Conservation (phyloP, 192 early-diverging fungal genomes). For the Gaertneriomyces semiglobifer region DNA sequence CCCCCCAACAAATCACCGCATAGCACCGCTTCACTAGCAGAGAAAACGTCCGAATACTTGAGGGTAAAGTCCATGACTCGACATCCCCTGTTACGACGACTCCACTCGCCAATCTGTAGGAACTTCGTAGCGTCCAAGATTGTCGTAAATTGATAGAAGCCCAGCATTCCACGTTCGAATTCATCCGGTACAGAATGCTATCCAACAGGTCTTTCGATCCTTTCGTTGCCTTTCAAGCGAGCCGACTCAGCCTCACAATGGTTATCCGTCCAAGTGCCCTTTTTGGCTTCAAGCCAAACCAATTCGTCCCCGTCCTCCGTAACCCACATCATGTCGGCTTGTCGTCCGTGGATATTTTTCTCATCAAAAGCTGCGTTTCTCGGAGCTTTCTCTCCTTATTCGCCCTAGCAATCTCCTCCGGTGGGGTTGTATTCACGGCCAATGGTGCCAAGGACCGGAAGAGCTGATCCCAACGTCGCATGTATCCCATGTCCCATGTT, state of each 20-base stretch:
- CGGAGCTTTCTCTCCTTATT: too few species aligned
- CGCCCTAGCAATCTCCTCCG: too few species aligned
- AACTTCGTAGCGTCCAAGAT: background rate
- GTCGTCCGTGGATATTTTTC: background rate
- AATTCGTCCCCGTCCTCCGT: background rate
- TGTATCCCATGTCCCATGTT: too few species aligned
- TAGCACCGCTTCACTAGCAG: too few species aligned
- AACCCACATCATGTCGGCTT: slow-evolving; percentile 2
- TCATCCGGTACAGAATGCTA: background rate
- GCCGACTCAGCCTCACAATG: background rate
- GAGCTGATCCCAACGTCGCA: too few species aligned
- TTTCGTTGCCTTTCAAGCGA: background rate
- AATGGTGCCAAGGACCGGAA: too few species aligned
- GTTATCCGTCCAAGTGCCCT: background rate
- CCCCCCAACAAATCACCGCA: too few species aligned
- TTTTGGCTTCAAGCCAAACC: slow-evolving; percentile 4
- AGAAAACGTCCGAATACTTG: too few species aligned
- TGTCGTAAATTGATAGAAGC: background rate
- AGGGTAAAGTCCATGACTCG: too few species aligned
- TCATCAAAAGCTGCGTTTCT: too few species aligned
- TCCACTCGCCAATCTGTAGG: background rate
- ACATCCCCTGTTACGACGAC: background rate
- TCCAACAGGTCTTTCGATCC: background rate
- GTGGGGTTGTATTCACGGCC: too few species aligned
- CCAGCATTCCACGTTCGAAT: background rate